phyloP scores from a whole-genome alignment of 2,329 filamentous ascomycete genomes.

The Anthostomella pinea region DNA sequence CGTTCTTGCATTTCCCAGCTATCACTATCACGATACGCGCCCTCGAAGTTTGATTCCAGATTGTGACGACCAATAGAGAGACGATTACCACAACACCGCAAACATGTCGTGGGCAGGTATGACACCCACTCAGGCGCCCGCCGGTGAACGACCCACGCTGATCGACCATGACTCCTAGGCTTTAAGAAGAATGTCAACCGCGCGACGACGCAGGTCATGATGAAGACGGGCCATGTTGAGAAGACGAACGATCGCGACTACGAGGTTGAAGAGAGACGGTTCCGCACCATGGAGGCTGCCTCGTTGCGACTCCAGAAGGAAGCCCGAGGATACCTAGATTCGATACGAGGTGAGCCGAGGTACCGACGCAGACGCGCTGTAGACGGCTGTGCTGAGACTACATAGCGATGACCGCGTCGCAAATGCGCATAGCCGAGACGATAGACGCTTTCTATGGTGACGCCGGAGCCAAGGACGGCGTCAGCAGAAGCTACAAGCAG shows the following conservation, averaged over 20 bases:
- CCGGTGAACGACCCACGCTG: slow-evolving; percentile 6
- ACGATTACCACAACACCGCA: slow-evolving; percentile 23
- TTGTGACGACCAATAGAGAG: slow-evolving; percentile 4
- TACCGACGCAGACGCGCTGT: slow-evolving; percentile 6
- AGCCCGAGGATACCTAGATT: slow-evolving; percentile 96
- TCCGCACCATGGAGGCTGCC: slow-evolving; percentile 95
- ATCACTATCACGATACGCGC: no score
- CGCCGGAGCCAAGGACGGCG: slow-evolving; percentile 88
- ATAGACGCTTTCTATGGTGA: slow-evolving; percentile 99
- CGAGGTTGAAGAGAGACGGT: slow-evolving; percentile 95
- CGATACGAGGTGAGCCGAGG: slow-evolving; percentile 67
- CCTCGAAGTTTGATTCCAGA: neutral
- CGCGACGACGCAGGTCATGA: slow-evolving; percentile 99
- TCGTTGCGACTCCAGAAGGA: slow-evolving; percentile 92
- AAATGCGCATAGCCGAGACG: slow-evolving; percentile 98
- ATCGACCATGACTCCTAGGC: slow-evolving; percentile 43
- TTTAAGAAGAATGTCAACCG: slow-evolving; percentile 98
- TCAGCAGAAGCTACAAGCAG: slow-evolving; percentile 96
- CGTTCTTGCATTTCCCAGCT: no score
- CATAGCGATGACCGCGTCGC: slow-evolving; percentile 93
- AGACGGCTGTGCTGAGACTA: slow-evolving; percentile 3
- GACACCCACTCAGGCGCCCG: slow-evolving; percentile 1
- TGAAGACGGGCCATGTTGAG: slow-evolving; percentile 99
- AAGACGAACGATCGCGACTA: slow-evolving; percentile 98
- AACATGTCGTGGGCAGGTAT: slow-evolving; percentile 71